Evolutionary conservation across 1,139 yeast species (phyloP), one percentile per base, ranked within the genome.

Genomic region (Lodderomyces margitis): DNA sequence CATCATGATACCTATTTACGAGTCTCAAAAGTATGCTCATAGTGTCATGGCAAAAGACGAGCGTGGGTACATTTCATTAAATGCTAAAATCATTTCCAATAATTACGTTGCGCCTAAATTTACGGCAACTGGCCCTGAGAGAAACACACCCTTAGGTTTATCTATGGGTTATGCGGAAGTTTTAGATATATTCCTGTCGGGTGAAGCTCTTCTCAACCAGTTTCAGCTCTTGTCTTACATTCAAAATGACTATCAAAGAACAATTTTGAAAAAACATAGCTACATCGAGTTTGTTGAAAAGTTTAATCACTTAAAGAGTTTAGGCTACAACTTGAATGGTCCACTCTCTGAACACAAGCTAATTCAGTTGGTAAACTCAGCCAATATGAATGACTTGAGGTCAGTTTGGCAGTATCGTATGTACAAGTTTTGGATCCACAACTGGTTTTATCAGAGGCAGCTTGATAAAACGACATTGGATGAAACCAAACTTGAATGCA

Each of bases 251-350:
- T 33, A n/a, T 19, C 36, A 21, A 21, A 20, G 27, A n/a, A n/a
- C 24, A 5, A 14, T 28, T 3, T 28, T 28, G 32, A 28, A 14
- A 15, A 28, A 9, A 15, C 15, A 28, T 9, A 8, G 15, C 5
- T 37, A 36, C 34, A 25, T 42, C 25, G 23, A 36, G 3, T 28
- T 28, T 20, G 30, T 38, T 12, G 47, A 50, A 19, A 42, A 48
- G 16, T 64, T 57, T 43, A 53, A 63, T 15, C 53, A 57, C 40
- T 55, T 71, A 38, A 65, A 66, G 46, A 55, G 65, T 2, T 47
- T 46, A 12, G 75, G 76, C 0, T 70, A 68, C 46, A 62, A 61
- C 31, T 34, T 66, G 25, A 57, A 62, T 42, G 75, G 75, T 0
- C 21, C 35, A 4, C 30, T 35, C 16, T 28, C 39, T 2, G 25